A percentile compares a stretch with the other conserved stretches of the same genome.
These are phyloP conservation scores for Aureobasidium vineae DNA, from an alignment of 2,329 filamentous ascomycete genomes.

Conservation along the genomic window DNA sequence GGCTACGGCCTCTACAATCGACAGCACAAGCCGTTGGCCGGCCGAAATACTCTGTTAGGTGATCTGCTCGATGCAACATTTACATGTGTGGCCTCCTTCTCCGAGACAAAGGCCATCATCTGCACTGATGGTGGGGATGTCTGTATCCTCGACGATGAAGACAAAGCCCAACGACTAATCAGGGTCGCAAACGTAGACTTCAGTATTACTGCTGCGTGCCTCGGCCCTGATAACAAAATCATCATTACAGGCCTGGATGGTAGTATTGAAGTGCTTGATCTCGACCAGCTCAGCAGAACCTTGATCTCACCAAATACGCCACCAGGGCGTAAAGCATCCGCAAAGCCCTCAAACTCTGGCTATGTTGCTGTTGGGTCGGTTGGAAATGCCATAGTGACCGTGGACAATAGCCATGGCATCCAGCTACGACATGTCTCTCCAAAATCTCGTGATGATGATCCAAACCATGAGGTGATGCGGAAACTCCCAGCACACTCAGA, in stretches of 20 bases:
- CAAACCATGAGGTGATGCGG: slow-evolving; percentile 32
- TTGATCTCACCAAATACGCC: background rate
- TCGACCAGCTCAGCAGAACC: slow-evolving; percentile 38
- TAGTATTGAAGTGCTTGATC: slow-evolving; percentile 49
- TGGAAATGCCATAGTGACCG: slow-evolving; percentile 44
- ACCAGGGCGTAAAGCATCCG: background rate
- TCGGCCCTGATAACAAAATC: slow-evolving; percentile 56
- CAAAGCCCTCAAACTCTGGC: background rate
- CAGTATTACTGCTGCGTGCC: slow-evolving; percentile 63
- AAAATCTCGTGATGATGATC: slow-evolving; percentile 25
- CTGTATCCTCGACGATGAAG: slow-evolving; percentile 79
- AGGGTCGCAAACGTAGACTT: slow-evolving; percentile 67
- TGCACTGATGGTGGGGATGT: slow-evolving; percentile 86
- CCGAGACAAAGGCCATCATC: slow-evolving; percentile 71
- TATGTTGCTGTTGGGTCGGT: slow-evolving; percentile 29
- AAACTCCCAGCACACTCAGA: slow-evolving; percentile 58
- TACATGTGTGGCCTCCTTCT: slow-evolving; percentile 70
- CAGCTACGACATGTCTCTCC: slow-evolving; percentile 41
- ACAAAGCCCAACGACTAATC: slow-evolving; percentile 67
- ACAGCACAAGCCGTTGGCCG: slow-evolving; percentile 68
- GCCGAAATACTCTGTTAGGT: slow-evolving; percentile 77
- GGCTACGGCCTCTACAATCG: slow-evolving; percentile 32
- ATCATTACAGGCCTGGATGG: slow-evolving; percentile 70
- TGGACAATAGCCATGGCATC: slow-evolving; percentile 74
- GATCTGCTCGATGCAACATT: slow-evolving; percentile 81